A percentile compares a stretch with the other conserved stretches of the same genome.
Evolutionary conservation across 2,329 filamentous ascomycete genomes (phyloP).

Genomic region (Gaeumannomyces tritici): DNA sequence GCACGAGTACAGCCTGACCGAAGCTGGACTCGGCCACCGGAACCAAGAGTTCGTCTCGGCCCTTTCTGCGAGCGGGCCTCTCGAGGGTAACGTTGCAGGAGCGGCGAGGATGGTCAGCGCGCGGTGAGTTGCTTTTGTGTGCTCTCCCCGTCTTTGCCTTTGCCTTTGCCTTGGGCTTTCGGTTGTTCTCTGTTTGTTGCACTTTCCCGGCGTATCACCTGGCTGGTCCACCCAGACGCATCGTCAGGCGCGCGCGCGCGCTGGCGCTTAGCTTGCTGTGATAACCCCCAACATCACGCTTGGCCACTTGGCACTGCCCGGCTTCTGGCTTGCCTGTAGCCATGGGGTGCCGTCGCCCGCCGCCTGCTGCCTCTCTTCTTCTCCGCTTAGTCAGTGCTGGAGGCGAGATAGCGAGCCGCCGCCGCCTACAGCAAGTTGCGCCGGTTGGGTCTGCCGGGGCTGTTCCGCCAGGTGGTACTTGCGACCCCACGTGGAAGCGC

Average conservation of each 20-base stretch:
- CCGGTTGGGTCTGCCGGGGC: neutral
- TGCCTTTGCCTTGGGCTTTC: neutral
- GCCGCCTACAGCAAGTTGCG: neutral
- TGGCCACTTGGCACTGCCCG: neutral
- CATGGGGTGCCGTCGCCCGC: neutral
- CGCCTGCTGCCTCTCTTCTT: neutral
- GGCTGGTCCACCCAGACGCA: neutral
- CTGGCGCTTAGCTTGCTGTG: neutral
- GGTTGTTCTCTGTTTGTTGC: neutral
- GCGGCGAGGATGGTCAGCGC: slow-evolving; percentile 35
- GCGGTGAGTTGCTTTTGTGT: slow-evolving; percentile 20
- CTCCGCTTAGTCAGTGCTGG: neutral
- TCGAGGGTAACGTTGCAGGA: slow-evolving; percentile 34
- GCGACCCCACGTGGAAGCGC: neutral
- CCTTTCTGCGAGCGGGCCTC: slow-evolving; percentile 38
- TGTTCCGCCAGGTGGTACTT: neutral
- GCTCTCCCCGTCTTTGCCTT: neutral
- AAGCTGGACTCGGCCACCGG: slow-evolving; percentile 46
- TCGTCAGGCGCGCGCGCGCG: neutral
- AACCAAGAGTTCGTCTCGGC: slow-evolving; percentile 39
- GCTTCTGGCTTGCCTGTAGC: too few species aligned
- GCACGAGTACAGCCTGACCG: slow-evolving; percentile 59
- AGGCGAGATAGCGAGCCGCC: neutral
- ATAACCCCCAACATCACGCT: neutral
- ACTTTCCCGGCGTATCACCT: neutral